These are phyloP conservation scores for Spencermartinsiella europaea DNA, from an alignment of 805 yeast genomes.

Conservation along the genomic window DNA sequence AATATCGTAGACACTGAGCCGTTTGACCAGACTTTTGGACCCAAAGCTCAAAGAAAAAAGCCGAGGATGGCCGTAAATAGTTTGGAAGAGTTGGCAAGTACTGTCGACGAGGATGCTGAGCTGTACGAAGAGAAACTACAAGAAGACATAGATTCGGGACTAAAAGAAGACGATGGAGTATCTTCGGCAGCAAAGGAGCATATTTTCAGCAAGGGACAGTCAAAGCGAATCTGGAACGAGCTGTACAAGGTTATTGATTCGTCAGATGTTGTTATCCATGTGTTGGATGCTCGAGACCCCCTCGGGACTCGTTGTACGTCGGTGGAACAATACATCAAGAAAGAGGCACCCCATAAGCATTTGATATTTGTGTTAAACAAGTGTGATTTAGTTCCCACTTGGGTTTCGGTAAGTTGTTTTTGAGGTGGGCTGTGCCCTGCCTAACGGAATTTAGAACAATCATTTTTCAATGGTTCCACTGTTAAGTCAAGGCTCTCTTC, in stretches of 20 bases:
- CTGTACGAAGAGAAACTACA: constrained; percentile 71
- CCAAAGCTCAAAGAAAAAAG: constrained; percentile 88
- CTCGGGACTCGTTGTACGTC: constrained; percentile 91
- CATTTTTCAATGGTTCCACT: constrained; percentile 61
- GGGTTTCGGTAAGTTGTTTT: constrained; percentile 91
- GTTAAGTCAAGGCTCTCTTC: constrained; percentile 45
- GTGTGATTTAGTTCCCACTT: constrained; percentile 97
- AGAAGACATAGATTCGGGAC: constrained; percentile 27
- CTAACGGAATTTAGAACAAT: no score
- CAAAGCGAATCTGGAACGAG: constrained; percentile 98
- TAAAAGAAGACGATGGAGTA: constrained; percentile 72
- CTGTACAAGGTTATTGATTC: constrained; percentile 95
- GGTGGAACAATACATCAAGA: constrained; percentile 86
- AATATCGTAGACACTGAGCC: constrained; percentile 86
- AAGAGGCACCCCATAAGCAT: constrained; percentile 96
- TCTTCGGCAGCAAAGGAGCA: constrained; percentile 91
- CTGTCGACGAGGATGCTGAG: constrained; percentile 52
- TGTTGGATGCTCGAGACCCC: constrained; percentile 96
- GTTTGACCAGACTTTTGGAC: constrained; percentile 80
- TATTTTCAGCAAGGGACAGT: constrained; percentile 94
- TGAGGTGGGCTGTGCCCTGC: no score
- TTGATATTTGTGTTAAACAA: constrained; percentile 89
- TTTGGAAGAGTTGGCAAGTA: constrained; percentile 69
- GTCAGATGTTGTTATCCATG: constrained; percentile 95
- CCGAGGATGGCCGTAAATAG: constrained; percentile 75